Conservation (phyloP, 2,329 filamentous ascomycete species). For the Trichophyton simii region DNA sequence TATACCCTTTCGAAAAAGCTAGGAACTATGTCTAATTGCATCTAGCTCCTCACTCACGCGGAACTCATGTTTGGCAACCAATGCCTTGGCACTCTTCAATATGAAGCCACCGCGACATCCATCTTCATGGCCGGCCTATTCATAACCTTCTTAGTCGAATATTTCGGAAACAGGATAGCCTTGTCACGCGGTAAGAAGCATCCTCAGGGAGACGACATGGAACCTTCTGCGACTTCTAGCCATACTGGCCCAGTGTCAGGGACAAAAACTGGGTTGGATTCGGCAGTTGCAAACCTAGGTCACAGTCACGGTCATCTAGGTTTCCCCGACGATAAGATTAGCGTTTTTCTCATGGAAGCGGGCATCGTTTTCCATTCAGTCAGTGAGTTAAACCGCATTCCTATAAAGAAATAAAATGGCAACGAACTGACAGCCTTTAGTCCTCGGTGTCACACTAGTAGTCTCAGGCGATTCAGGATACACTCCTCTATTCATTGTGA, state of each 20-base stretch:
- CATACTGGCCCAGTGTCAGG: conserved; percentile 13
- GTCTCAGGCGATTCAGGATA: conserved; percentile 40
- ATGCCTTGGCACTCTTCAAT: conserved; percentile 53
- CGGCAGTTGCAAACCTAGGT: conserved; percentile 16
- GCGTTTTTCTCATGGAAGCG: conserved; percentile 57
- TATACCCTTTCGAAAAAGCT: conserved; percentile 10
- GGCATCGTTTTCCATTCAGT: conserved; percentile 67
- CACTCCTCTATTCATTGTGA: conserved; percentile 46
- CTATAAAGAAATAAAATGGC: conserved; percentile 20
- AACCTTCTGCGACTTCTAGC: conserved; percentile 17
- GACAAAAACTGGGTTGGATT: conserved; percentile 3
- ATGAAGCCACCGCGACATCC: conserved; percentile 57
- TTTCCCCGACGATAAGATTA: conserved; percentile 35
- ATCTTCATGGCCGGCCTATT: conserved; percentile 64
- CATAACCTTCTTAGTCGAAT: conserved; percentile 60
- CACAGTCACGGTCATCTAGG: conserved; percentile 21
- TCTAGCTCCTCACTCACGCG: conserved; percentile 60
- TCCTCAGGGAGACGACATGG: conserved; percentile 17
- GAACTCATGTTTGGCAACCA: conserved; percentile 58
- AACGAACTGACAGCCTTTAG: conserved; percentile 37
- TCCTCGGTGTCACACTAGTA: conserved; percentile 53
- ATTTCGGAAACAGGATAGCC: conserved; percentile 49
- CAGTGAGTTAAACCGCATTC: conserved; percentile 39
- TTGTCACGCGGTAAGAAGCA: conserved; percentile 16
- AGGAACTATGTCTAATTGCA: not conserved